Evolutionary conservation across 441 rosid species (phyloP).

Genomic region (Sinapis alba): DNA sequence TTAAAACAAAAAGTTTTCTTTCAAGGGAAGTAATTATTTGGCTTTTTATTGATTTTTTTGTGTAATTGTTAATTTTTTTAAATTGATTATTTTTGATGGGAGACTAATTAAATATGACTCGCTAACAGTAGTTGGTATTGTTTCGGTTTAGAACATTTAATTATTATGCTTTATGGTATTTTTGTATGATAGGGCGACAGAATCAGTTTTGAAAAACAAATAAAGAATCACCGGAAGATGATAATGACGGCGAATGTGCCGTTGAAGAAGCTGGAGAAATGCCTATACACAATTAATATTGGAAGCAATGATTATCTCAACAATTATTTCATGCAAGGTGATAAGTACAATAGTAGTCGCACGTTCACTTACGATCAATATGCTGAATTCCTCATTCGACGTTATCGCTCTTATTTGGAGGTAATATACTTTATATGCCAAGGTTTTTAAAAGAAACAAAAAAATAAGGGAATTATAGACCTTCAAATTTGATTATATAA

Average conservation of each 20-base stretch:
- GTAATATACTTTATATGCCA: constrained; percentile 18
- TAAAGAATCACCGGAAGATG: constrained; percentile 43
- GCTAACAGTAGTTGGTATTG: neutral
- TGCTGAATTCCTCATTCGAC: constrained; percentile 43
- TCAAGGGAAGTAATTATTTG: constrained; percentile 10
- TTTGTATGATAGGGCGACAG: constrained; percentile 43
- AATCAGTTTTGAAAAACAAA: constrained; percentile 46
- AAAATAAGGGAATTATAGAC: neutral
- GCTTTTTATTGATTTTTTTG: neutral
- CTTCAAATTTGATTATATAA: neutral
- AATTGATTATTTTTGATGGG: neutral
- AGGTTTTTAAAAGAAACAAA: neutral
- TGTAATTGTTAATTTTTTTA: too few relatives aligned
- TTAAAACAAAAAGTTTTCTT: neutral
- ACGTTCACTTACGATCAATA: constrained; percentile 40
- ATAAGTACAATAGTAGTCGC: constrained; percentile 34
- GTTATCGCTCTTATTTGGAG: constrained; percentile 44
- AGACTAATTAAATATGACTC: neutral
- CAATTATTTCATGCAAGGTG: constrained; percentile 56
- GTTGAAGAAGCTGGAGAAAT: constrained; percentile 35
- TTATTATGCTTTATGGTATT: neutral
- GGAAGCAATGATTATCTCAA: constrained; percentile 65
- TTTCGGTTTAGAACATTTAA: neutral
- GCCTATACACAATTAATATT: constrained; percentile 56
- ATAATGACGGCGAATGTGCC: constrained; percentile 21